Evolutionary conservation across 2,329 filamentous ascomycete species (phyloP).

Genomic region (Paracorniculantispora psalliotae): DNA sequence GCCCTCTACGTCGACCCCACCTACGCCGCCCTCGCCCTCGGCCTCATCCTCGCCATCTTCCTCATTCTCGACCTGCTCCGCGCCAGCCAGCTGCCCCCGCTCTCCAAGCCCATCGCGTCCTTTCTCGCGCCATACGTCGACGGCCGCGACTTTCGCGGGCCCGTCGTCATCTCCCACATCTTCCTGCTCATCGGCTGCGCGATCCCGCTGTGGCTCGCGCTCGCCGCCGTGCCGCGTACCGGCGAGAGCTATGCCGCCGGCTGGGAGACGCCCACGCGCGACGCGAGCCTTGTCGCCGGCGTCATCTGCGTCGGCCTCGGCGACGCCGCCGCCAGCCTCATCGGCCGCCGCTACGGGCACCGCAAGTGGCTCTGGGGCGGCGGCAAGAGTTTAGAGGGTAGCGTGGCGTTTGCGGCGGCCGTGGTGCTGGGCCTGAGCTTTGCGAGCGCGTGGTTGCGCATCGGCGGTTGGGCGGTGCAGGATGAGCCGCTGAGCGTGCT

Average conservation of each 20-base stretch:
- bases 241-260: constrained; percentile 54
- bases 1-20: constrained; percentile 81
- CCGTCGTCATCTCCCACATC: constrained; percentile 93
- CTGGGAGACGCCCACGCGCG: constrained; percentile 71
- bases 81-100: constrained; percentile 83
- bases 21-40: constrained; percentile 75
- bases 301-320: constrained; percentile 94
- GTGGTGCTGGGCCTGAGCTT: constrained; percentile 70
- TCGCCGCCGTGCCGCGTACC: constrained; percentile 61
- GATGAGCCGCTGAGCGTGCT: constrained; percentile 33
- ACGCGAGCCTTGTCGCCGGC: constrained; percentile 86
- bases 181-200: constrained; percentile 94
- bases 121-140: constrained; percentile 95
- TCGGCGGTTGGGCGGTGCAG: constrained; percentile 68
- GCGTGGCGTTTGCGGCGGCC: constrained; percentile 71
- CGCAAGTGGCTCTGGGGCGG: constrained; percentile 96
- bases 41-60: constrained; percentile 75
- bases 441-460: constrained; percentile 66
- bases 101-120: constrained; percentile 76
- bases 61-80: constrained; percentile 83
- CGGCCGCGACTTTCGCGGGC: constrained; percentile 84
- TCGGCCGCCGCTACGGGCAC: constrained; percentile 80
- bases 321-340: constrained; percentile 85
- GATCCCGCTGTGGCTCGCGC: constrained; percentile 84
- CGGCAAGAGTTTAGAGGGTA: constrained; percentile 90